These are phyloP conservation scores for Populus davidiana DNA, from an alignment of 345 rosid genomes.

Conservation along the genomic window DNA sequence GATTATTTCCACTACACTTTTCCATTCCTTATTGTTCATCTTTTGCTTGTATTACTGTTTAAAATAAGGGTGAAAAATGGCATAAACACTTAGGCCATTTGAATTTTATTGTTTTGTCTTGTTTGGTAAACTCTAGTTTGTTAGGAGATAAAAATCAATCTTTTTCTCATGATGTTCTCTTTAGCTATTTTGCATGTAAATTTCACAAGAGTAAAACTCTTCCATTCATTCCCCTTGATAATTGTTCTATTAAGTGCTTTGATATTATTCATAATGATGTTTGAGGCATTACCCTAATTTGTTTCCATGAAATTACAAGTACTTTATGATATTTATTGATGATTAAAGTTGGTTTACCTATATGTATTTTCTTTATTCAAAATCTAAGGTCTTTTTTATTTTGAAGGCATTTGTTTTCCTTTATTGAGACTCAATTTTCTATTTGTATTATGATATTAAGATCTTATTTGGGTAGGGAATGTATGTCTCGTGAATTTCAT, in stretches of 20 bases:
- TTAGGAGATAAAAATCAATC: too few species aligned
- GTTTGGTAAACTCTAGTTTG: too few species aligned
- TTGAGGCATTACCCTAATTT: background rate
- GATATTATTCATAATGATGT: background rate
- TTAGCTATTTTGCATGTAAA: background rate
- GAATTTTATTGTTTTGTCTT: too few species aligned
- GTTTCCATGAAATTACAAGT: background rate
- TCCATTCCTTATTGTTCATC: background rate
- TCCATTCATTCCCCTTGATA: background rate
- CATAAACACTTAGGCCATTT: too few species aligned
- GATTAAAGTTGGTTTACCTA: background rate
- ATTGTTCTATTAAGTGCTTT: background rate
- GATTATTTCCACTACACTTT: background rate
- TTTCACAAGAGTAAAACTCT: too few species aligned
- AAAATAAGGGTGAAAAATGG: too few species aligned
- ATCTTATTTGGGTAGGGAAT: background rate
- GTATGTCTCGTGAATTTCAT: background rate
- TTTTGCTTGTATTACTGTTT: background rate
- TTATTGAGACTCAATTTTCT: too few species aligned
- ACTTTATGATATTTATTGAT: background rate
- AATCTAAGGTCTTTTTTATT: background rate
- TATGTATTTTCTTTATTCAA: background rate
- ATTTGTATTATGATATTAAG: background rate
- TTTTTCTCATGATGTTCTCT: too few species aligned
- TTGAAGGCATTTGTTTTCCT: background rate